Conservation (phyloP, 2,329 filamentous ascomycete genomes). For the Fusarium ramigenum region DNA sequence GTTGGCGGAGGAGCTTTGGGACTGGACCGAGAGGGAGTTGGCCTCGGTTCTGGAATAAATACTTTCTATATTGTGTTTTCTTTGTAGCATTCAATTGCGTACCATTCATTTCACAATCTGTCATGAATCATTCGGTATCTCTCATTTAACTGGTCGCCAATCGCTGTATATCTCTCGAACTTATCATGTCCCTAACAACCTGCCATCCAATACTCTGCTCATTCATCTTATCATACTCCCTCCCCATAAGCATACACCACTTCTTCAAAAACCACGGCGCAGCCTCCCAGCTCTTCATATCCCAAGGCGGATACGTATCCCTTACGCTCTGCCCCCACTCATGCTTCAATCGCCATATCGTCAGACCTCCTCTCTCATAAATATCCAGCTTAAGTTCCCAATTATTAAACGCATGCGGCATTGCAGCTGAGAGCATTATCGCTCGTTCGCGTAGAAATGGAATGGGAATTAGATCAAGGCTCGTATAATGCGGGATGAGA, state of each 20-base stretch:
- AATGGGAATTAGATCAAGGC: slow-evolving; percentile 41
- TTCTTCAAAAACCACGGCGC: slow-evolving; percentile 43
- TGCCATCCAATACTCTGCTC: slow-evolving; percentile 40
- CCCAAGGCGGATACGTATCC: slow-evolving; percentile 39
- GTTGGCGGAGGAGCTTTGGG: not conserved
- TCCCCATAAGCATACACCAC: slow-evolving; percentile 37
- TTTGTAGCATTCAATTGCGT: no score
- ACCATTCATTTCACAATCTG: not conserved
- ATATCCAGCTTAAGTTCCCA: slow-evolving; percentile 44
- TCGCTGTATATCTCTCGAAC: not conserved
- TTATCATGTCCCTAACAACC: slow-evolving; percentile 23
- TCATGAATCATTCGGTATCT: no score
- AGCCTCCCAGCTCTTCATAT: slow-evolving; percentile 44
- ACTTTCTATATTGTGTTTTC: accelerated
- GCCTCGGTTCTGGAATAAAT: accelerated
- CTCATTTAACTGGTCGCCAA: not conserved
- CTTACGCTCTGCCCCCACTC: accelerated
- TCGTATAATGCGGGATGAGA: slow-evolving; percentile 40
- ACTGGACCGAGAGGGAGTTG: not conserved
- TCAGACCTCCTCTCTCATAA: slow-evolving; percentile 33
- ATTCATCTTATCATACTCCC: slow-evolving; percentile 24
- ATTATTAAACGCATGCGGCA: slow-evolving; percentile 32
- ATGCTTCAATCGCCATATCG: slow-evolving; percentile 18
- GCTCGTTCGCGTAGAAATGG: slow-evolving; percentile 40
- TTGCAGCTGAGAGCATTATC: slow-evolving; percentile 38